Evolutionary conservation across 2,329 filamentous ascomycete genomes (phyloP), one percentile per base, ranked within the genome.

Genomic region (Calcarisporium arbuscula): DNA sequence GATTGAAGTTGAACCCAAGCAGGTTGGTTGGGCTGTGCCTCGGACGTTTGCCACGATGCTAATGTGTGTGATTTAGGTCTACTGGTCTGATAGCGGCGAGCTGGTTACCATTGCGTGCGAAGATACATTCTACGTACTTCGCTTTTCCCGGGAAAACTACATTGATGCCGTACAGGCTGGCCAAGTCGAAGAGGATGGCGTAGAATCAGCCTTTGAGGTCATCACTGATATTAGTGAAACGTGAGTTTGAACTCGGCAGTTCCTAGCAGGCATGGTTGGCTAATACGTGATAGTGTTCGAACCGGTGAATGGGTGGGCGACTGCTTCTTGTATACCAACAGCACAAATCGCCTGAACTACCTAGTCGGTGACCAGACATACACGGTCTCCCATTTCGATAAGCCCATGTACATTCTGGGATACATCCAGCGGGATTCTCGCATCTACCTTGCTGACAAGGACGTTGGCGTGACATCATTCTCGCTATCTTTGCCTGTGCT

Each of bases 281-380:
- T 58, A 50, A 52, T 49, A 51, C 49, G 38, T 39, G 29, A 35
- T 42, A 86, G 82, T 44, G 88, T 96, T 33, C 84, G 86, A 45
- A 95, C 90, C 15, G 92, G 90, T 49, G 85, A 94, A 66, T 98
- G 92, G 92, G 85, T 98, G 38, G 92, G 92, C 43, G 92, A 98
- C 66, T 95, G 90, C 68, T 95, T 98, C 72, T 89, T 96, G 58
- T 98, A 96, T 73, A 95, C 92, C 36, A 96, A 94, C 71, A 85
- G 76, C 59, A 94, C 89, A 8, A 95, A 96, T 70, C 85, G 92
- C 42, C 72, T 98, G 40, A 96, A 96, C 70, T 96, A 96, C 66
- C 78, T 98, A 16, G 90, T 98, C 11, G 92, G 92, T 46, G 92
- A 96, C 63, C 89, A 96, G 65, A 94, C 88, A 11, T 95, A 96